Percentiles rank a stretch among this genome's conserved stretches.
Conservation (phyloP, 73 alveolate genomes). For the Breviolum minutum region DNA sequence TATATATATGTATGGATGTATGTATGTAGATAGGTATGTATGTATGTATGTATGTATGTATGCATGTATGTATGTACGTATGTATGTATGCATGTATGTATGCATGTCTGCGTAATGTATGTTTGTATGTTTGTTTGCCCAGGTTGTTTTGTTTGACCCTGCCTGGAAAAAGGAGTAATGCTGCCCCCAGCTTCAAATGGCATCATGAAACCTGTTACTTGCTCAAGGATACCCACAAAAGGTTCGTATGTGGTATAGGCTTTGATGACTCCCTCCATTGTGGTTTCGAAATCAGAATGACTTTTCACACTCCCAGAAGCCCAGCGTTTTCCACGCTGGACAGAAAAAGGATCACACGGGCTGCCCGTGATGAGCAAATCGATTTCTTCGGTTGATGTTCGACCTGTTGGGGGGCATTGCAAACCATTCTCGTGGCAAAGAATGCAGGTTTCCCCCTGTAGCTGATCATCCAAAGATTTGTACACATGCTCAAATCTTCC, state of each 20-base stretch:
- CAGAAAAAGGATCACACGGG: slow-evolving; percentile 22
- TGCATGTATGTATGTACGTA: too few relatives aligned
- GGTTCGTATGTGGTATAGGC: not conserved
- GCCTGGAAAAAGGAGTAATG: slow-evolving; percentile 9
- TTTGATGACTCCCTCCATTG: not conserved
- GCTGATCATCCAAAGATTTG: not conserved
- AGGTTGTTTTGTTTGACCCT: not conserved
- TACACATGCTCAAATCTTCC: slow-evolving; percentile 5
- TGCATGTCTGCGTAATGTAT: not conserved
- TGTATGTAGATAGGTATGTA: too few relatives aligned
- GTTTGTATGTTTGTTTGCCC: not conserved
- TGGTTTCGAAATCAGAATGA: slow-evolving; percentile 1
- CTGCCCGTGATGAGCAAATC: not conserved
- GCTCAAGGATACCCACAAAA: slow-evolving; percentile 8
- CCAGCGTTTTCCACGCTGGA: slow-evolving; percentile 4
- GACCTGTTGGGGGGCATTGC: not conserved
- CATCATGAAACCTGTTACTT: not conserved
- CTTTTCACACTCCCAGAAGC: not conserved
- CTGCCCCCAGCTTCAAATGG: slow-evolving; percentile 8
- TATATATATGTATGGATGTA: too few relatives aligned
- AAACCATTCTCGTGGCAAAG: not conserved
- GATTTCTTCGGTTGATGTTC: not conserved
- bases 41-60: too few relatives aligned
- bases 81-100: not conserved
- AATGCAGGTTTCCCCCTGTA: not conserved